These are phyloP conservation scores for Coemansia sp. DNA, from an alignment of 192 early-diverging fungal genomes.

Conservation along the genomic window DNA sequence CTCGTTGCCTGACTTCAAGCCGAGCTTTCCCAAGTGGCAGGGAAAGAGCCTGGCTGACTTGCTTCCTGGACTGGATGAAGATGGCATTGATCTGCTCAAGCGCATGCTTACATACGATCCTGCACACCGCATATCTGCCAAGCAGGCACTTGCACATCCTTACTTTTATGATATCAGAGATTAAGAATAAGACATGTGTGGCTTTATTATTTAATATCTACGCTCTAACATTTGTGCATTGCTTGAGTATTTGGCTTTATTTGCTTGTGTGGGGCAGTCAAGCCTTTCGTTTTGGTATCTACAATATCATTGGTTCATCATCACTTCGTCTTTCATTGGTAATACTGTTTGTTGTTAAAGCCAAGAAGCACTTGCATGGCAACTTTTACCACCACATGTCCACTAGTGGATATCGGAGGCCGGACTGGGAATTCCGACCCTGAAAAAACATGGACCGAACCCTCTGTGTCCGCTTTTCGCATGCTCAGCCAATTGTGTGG, in stretches of 20 bases:
- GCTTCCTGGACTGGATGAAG: conserved; percentile 58
- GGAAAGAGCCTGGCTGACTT: conserved; percentile 50
- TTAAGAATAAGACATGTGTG: not conserved
- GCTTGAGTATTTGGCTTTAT: not conserved
- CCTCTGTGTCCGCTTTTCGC: too few relatives aligned
- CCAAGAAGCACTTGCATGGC: not conserved
- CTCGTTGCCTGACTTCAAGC: conserved; percentile 79
- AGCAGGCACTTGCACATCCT: conserved; percentile 73
- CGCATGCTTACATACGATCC: conserved; percentile 77
- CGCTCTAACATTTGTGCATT: not conserved
- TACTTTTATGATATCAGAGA: conserved; percentile 66
- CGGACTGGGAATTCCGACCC: too few relatives aligned
- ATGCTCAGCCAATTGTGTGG: too few relatives aligned
- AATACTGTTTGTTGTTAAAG: not conserved
- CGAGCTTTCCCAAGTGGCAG: conserved; percentile 73
- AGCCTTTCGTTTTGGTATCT: not conserved
- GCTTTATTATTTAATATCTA: not conserved
- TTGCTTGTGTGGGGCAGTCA: not conserved
- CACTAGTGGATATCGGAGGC: too few relatives aligned
- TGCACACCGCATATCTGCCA: conserved; percentile 77
- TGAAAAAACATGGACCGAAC: too few relatives aligned
- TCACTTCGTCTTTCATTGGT: not conserved
- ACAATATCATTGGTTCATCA: not conserved
- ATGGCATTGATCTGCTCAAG: conserved; percentile 72
- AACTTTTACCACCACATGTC: too few relatives aligned